These are phyloP conservation scores for Suillus americanus DNA, from an alignment of 768 basidiomycete genomes.

Conservation along the genomic window DNA sequence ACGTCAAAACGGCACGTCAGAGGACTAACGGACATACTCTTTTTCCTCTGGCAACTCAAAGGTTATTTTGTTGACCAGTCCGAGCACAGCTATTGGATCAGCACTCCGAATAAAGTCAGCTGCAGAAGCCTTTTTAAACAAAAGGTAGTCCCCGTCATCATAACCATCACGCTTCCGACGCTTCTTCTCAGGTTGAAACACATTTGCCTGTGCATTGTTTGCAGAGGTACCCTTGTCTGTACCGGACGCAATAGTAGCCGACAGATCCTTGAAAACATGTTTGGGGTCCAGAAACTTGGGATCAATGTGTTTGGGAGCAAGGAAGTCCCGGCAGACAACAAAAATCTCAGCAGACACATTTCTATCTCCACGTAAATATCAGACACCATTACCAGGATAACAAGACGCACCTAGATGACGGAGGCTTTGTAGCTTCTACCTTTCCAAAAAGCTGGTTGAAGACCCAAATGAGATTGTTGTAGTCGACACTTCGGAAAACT, in stretches of 20 bases:
- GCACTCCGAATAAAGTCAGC: constrained; percentile 64
- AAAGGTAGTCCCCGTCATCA: constrained; percentile 88
- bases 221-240: constrained; percentile 54
- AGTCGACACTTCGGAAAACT: constrained; percentile 97
- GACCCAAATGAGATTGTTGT: constrained; percentile 98
- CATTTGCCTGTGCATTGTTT: constrained; percentile 79
- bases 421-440: constrained; percentile 98
- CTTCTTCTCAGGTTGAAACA: constrained; percentile 98
- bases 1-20: constrained; percentile 7
- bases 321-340: constrained; percentile 94
- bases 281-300: constrained; percentile 97
- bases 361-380: constrained; percentile 38
- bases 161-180: constrained; percentile 92
- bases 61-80: constrained; percentile 71
- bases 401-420: constrained; percentile 81
- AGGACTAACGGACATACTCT: constrained; percentile 44
- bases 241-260: constrained; percentile 43
- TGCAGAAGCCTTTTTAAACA: constrained; percentile 74
- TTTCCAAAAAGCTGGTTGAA: constrained; percentile 94
- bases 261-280: constrained; percentile 94
- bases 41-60: constrained; percentile 87
- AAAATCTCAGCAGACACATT: constrained; percentile 99
- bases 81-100: constrained; percentile 81
- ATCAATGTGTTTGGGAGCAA: constrained; percentile 93
- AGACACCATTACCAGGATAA: background rate